phyloP scores from a whole-genome alignment of 495 filamentous ascomycete genomes.

The Neurospora sp. region DNA sequence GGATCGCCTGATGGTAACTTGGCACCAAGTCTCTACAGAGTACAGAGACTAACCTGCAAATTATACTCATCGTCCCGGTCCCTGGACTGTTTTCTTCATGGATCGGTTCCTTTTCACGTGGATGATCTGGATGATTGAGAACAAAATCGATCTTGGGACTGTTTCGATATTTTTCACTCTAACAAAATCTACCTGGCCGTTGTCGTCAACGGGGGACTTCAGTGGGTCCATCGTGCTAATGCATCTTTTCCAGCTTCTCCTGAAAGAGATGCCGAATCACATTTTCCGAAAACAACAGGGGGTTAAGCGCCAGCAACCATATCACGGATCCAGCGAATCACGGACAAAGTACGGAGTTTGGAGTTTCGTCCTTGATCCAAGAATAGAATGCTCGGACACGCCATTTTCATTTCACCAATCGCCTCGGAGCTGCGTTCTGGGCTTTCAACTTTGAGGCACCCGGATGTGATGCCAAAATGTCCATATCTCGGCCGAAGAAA shows the following conservation, averaged over 20 bases:
- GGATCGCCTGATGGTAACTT: neutral
- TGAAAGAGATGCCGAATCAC: slow-evolving; percentile 21
- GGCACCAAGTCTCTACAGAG: neutral
- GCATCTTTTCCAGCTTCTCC: slow-evolving; percentile 1
- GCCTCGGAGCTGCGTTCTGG: neutral
- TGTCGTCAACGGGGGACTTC: neutral
- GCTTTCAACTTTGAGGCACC: neutral
- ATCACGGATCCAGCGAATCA: slow-evolving; percentile 22
- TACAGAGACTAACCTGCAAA: neutral
- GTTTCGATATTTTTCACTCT: neutral
- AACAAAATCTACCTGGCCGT: neutral
- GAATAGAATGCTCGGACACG: slow-evolving; percentile 26
- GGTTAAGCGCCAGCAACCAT: slow-evolving; percentile 28
- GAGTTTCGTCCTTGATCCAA: slow-evolving; percentile 20
- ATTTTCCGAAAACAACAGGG: slow-evolving; percentile 9
- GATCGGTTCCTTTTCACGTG: neutral
- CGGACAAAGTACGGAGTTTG: neutral
- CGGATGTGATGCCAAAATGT: neutral
- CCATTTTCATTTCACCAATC: slow-evolving; percentile 1
- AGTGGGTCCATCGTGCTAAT: slow-evolving; percentile 4
- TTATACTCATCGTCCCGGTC: neutral
- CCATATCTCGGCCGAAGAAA: neutral
- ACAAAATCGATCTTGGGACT: neutral
- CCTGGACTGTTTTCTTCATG: neutral
- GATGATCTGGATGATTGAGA: neutral